Base-by-base conservation (phyloP, 2,329 filamentous ascomycete species). In the Xylariaceae sp. region DNA sequence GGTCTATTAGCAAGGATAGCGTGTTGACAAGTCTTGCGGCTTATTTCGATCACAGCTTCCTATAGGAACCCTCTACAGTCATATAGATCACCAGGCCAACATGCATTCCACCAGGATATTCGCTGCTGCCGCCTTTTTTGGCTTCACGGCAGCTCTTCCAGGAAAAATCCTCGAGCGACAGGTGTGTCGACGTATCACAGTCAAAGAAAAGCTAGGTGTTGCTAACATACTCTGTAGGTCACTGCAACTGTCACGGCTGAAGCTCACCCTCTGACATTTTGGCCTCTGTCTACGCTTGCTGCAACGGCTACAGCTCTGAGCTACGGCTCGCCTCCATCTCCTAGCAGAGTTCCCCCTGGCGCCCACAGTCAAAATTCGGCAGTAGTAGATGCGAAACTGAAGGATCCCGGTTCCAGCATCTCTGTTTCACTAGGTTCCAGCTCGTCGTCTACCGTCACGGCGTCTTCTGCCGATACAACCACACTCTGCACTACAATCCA, bases 231-330 rank as follows among this genome's bases (percentile, higher is more conserved):
- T 44, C 27, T n/a, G 27, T 20, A 66, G 60, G n/a, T 48, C 20
- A 26, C 29, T 15, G 57, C 48, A 33, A 69, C 66, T 39, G 37
- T 69, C 49, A 67, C 63, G 1, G 60, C 55, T 40, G 65, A 62
- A 10, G 67, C 67, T 35, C 67, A 69, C 29, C 67, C 67, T 15
- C 42, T 69, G 39, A 66, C 58, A 15, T 60, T 65, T 56, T 56
- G 56, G 30, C 43, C 63, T 18, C 58, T 69, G 46, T 33, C 50
- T 11, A 58, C 56, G 2, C 61, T 62, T 9, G 60, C 55, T 8
- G 16, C 62, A n/a, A 37, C 55, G 1, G 62, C 62, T 27, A 62
- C 63, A 11, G 53, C 66, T 21, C 44, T 69, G 18, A 62, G 57
- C 7, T 69, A 69, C 53, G 59, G 24, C 41, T 53, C 58, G 3